These are phyloP conservation scores for Mycena floridula DNA, from an alignment of 768 basidiomycete species.

Conservation along the genomic window DNA sequence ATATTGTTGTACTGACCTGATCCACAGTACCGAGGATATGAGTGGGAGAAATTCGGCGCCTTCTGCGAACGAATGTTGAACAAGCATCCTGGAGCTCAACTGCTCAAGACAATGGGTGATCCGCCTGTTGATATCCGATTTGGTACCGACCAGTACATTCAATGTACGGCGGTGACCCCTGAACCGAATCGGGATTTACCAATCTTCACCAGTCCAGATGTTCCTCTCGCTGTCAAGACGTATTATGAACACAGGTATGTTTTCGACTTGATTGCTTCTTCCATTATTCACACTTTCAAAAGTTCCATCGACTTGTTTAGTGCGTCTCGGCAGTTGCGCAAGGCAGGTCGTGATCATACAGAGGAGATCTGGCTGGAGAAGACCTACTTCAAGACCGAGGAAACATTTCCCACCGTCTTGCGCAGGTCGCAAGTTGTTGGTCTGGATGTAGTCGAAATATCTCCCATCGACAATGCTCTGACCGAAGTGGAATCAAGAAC, in stretches of 20 bases:
- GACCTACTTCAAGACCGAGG: slow-evolving; percentile 80
- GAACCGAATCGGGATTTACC: slow-evolving; percentile 75
- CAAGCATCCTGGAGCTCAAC: slow-evolving; percentile 81
- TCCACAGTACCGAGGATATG: slow-evolving; percentile 81
- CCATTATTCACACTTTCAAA: slow-evolving; percentile 1
- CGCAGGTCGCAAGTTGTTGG: slow-evolving; percentile 82
- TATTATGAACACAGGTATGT: slow-evolving; percentile 84
- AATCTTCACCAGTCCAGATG: slow-evolving; percentile 83
- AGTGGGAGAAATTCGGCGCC: slow-evolving; percentile 89
- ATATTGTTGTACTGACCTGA: slow-evolving; percentile 3
- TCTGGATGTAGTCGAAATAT: slow-evolving; percentile 66
- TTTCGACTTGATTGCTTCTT: background rate
- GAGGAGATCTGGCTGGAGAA: slow-evolving; percentile 88
- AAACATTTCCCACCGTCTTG: slow-evolving; percentile 86
- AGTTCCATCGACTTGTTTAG: slow-evolving; percentile 85
- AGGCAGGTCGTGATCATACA: slow-evolving; percentile 52
- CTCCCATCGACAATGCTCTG: slow-evolving; percentile 80
- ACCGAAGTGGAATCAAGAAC: slow-evolving; percentile 77
- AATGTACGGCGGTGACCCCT: slow-evolving; percentile 79
- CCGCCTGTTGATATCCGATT: slow-evolving; percentile 77
- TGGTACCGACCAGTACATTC: slow-evolving; percentile 79
- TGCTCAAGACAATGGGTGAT: slow-evolving; percentile 68
- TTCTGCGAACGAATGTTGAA: slow-evolving; percentile 90
- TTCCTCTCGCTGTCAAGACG: slow-evolving; percentile 68
- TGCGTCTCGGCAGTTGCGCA: slow-evolving; percentile 62